A percentile compares a stretch with the other conserved stretches of the same genome.
phyloP scores from a whole-genome alignment of 345 rosid genomes.

The Pugionium dolabratum region DNA sequence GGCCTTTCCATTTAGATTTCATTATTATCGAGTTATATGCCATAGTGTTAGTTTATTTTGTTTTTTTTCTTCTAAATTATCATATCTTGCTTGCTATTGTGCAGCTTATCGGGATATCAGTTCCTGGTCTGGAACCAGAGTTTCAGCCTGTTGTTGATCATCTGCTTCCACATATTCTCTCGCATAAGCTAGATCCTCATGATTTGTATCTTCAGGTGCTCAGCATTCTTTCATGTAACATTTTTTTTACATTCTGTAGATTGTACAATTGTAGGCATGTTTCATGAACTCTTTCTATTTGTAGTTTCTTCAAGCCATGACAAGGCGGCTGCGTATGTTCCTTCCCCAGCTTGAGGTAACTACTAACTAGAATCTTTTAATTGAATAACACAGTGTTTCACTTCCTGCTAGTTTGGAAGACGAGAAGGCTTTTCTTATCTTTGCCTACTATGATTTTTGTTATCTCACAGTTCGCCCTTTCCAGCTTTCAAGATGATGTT shows the following conservation, averaged over 20 bases:
- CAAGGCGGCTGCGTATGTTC: constrained; percentile 61
- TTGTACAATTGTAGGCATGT: constrained; percentile 36
- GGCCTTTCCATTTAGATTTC: not conserved
- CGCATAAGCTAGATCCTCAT: constrained; percentile 74
- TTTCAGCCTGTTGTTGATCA: constrained; percentile 83
- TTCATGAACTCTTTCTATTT: constrained; percentile 50
- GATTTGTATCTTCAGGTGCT: constrained; percentile 82
- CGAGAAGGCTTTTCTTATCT: not conserved
- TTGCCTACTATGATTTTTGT: constrained; percentile 17
- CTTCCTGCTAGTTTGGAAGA: constrained; percentile 12
- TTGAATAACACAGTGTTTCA: constrained; percentile 4
- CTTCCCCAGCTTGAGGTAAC: constrained; percentile 89
- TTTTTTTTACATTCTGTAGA: constrained; percentile 6
- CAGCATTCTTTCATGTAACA: constrained; percentile 4
- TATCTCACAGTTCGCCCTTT: constrained; percentile 57
- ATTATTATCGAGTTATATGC: not conserved
- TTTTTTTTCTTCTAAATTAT: not conserved
- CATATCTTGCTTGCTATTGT: constrained; percentile 19
- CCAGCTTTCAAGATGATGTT: constrained; percentile 58
- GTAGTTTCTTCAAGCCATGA: constrained; percentile 84
- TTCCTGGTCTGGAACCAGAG: constrained; percentile 75
- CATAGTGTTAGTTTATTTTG: not conserved
- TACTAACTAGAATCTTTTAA: constrained; percentile 35
- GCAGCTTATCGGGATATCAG: constrained; percentile 76
- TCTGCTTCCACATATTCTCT: constrained; percentile 62